phyloP scores from a whole-genome alignment of 805 yeast genomes.

The Citeromyces matritensis region DNA sequence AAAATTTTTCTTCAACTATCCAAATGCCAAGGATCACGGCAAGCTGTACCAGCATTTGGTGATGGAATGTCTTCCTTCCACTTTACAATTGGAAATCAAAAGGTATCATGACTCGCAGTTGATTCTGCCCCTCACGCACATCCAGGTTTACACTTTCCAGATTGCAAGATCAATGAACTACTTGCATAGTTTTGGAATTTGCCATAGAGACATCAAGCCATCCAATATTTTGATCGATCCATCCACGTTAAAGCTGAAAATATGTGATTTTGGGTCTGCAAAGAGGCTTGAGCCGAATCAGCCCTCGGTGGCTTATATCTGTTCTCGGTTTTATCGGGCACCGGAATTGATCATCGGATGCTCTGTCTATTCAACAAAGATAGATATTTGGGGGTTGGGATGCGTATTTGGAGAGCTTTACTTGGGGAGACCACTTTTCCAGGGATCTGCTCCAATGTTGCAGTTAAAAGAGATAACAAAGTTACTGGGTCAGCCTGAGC shows the following conservation, averaged over 20 bases:
- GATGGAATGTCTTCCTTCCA: conserved; percentile 80
- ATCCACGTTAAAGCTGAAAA: conserved; percentile 44
- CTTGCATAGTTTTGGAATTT: conserved; percentile 64
- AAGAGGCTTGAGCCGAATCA: conserved; percentile 64
- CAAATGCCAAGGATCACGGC: conserved; percentile 38
- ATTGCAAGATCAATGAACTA: conserved; percentile 75
- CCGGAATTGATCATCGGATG: conserved; percentile 94
- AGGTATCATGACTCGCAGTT: conserved; percentile 45
- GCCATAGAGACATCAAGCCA: conserved; percentile 79
- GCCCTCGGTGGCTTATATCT: conserved; percentile 89
- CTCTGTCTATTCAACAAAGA: conserved; percentile 73
- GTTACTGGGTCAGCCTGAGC: conserved; percentile 77
- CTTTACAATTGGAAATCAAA: conserved; percentile 62
- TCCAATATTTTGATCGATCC: conserved; percentile 73
- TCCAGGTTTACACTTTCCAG: conserved; percentile 67
- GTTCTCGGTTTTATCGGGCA: conserved; percentile 90
- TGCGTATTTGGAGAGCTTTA: conserved; percentile 93
- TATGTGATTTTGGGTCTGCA: conserved; percentile 81
- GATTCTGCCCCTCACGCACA: conserved; percentile 56
- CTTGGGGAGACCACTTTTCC: conserved; percentile 87
- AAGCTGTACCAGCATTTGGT: conserved; percentile 67
- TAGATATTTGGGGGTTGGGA: conserved; percentile 96
- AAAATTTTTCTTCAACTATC: conserved; percentile 57
- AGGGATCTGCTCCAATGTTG: conserved; percentile 78
- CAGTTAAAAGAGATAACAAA: conserved; percentile 87